Percentiles rank a stretch among this genome's conserved stretches.
Conservation (phyloP, 768 basidiomycete species). For the Phlebiopsis flavidoalba region DNA sequence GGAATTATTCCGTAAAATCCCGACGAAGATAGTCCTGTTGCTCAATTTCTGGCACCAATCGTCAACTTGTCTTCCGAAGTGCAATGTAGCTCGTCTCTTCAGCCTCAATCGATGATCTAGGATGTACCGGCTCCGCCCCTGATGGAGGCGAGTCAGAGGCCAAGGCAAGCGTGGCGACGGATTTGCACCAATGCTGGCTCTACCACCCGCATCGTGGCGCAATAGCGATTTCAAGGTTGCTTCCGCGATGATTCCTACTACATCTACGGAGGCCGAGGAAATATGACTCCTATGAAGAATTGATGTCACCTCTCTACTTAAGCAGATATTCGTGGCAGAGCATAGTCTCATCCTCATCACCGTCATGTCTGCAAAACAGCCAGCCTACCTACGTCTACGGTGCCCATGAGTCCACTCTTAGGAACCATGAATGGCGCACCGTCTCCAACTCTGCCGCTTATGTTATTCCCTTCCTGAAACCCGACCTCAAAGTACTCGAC, state of each 20-base stretch:
- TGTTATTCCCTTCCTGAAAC: slow-evolving; percentile 32
- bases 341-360: not conserved
- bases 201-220: too few relatives aligned
- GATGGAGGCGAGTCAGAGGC: too few relatives aligned
- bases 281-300: not conserved
- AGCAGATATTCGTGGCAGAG: not conserved
- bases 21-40: too few relatives aligned
- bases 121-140: too few relatives aligned
- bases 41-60: too few relatives aligned
- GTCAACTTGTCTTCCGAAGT: too few relatives aligned
- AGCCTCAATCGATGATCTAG: too few relatives aligned
- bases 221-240: too few relatives aligned
- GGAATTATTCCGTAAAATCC: too few relatives aligned
- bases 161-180: too few relatives aligned
- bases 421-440: slow-evolving; percentile 27
- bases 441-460: slow-evolving; percentile 37
- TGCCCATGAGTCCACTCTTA: slow-evolving; percentile 3
- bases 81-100: too few relatives aligned
- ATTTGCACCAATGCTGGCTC: too few relatives aligned
- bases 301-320: not conserved
- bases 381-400: slow-evolving; percentile 6
- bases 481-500: slow-evolving; percentile 40
- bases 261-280: not conserved
- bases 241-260: not conserved
- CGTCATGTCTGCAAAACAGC: not conserved